Conservation (phyloP, 2,329 filamentous ascomycete genomes). For the Venturia oleaginea region DNA sequence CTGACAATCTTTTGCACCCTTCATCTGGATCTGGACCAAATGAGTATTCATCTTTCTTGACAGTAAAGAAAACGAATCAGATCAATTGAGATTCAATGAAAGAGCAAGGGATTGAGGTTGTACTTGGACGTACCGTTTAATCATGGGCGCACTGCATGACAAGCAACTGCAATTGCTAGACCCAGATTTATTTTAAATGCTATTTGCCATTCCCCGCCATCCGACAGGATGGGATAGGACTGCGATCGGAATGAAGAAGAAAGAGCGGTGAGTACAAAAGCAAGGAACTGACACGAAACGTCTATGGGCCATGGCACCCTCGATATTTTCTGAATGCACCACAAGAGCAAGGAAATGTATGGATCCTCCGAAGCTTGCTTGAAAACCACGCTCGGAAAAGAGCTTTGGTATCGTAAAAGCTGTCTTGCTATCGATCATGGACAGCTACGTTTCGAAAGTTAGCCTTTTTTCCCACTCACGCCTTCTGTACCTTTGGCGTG, state of each 20-base stretch:
- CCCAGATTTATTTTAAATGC: neutral
- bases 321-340: neutral
- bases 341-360: neutral
- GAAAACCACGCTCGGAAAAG: too few species aligned
- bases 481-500: neutral
- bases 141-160: neutral
- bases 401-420: neutral
- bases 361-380: neutral
- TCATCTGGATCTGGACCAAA: neutral
- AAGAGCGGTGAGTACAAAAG: neutral
- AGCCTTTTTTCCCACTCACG: neutral
- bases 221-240: neutral
- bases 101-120: neutral
- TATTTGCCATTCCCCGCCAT: neutral
- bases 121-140: neutral
- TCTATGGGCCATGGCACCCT: neutral
- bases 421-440: neutral
- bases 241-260: neutral
- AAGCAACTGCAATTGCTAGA: neutral
- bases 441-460: too few species aligned
- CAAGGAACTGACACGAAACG: neutral
- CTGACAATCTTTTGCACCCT: neutral
- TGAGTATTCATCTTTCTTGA: neutral
- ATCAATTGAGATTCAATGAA: neutral
- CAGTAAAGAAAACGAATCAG: neutral